These are phyloP conservation scores for Trichoderma sp. DNA, from an alignment of 2,329 filamentous ascomycete species.

Conservation along the genomic window DNA sequence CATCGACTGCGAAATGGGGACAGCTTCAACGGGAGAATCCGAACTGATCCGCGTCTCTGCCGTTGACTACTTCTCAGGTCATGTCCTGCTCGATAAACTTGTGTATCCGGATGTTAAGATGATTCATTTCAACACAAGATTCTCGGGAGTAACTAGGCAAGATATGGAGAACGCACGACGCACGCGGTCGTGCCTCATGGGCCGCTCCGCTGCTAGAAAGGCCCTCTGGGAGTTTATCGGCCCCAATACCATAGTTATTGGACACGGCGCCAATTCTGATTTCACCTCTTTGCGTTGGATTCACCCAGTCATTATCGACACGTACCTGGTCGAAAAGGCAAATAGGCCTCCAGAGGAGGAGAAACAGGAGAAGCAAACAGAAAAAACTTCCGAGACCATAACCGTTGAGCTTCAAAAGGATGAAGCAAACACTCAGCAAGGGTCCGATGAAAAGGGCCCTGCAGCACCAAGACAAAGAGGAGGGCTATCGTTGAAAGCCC, in stretches of 20 bases:
- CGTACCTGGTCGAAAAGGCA: slow-evolving; percentile 38
- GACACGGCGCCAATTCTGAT: slow-evolving; percentile 47
- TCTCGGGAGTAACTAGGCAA: slow-evolving; percentile 47
- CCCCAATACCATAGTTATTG: slow-evolving; percentile 49
- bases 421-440: not conserved
- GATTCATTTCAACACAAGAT: slow-evolving; percentile 51
- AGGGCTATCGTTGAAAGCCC: slow-evolving; percentile 42
- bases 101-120: slow-evolving; percentile 50
- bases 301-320: slow-evolving; percentile 48
- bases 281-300: slow-evolving; percentile 50
- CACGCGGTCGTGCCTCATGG: slow-evolving; percentile 40
- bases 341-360: slow-evolving; percentile 22
- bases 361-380: slow-evolving; percentile 16
- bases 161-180: slow-evolving; percentile 41
- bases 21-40: slow-evolving; percentile 42
- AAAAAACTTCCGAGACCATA: not conserved
- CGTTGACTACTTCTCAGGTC: slow-evolving; percentile 53
- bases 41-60: slow-evolving; percentile 55
- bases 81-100: slow-evolving; percentile 51
- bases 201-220: slow-evolving; percentile 43
- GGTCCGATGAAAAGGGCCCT: slow-evolving; percentile 9
- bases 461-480: slow-evolving; percentile 22
- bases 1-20: slow-evolving; percentile 60
- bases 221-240: slow-evolving; percentile 48
- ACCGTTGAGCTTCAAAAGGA: not conserved